These are phyloP conservation scores for Amaranthus palmeri DNA, from an alignment of 148 eudicot species.

Conservation along the genomic window DNA sequence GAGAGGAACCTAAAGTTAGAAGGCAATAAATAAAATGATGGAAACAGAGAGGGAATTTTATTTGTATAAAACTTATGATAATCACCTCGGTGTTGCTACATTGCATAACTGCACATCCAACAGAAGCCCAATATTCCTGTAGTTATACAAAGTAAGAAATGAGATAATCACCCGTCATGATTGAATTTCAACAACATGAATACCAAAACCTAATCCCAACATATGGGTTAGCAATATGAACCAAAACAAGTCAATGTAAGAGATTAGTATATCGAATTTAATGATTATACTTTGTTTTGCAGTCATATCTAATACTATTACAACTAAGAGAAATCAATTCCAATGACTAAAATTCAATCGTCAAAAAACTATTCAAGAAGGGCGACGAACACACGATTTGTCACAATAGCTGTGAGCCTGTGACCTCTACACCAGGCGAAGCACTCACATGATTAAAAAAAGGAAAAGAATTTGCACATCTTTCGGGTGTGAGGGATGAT, in stretches of 20 bases:
- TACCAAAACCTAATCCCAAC: background rate
- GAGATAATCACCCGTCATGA: background rate
- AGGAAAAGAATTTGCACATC: too few species aligned
- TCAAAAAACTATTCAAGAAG: too few species aligned
- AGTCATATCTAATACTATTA: too few species aligned
- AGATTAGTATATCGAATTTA: too few species aligned
- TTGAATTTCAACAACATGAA: background rate
- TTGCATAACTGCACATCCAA: constrained; percentile 98
- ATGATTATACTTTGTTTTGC: too few species aligned
- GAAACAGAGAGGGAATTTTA: background rate
- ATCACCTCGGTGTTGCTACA: constrained; percentile 99
- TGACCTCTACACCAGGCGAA: too few species aligned
- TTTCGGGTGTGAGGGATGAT: too few species aligned
- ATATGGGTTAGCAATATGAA: background rate
- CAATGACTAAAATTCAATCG: too few species aligned
- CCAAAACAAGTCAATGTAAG: background rate
- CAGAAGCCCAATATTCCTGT: constrained; percentile 99
- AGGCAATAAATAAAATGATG: background rate
- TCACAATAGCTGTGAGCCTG: too few species aligned
- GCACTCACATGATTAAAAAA: too few species aligned
- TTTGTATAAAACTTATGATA: background rate
- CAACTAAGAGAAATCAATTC: too few species aligned
- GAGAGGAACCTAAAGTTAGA: constrained; percentile 1
- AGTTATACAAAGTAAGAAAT: constrained; percentile 3
- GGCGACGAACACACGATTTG: too few species aligned